phyloP scores from a whole-genome alignment of 495 filamentous ascomycete species.

The Hyaloscypha hepaticicola region DNA sequence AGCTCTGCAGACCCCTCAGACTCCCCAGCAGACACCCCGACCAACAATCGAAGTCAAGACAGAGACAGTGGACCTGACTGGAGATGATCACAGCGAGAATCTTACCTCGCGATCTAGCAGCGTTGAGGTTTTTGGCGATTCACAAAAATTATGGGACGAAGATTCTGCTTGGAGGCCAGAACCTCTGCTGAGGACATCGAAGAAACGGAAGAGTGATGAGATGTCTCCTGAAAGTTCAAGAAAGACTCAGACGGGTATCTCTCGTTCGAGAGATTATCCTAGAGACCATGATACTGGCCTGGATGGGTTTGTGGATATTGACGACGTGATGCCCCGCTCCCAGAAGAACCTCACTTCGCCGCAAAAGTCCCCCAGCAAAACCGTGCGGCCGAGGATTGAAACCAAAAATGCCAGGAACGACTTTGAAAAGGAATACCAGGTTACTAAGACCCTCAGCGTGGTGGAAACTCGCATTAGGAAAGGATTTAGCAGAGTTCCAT shows the following conservation, averaged over 20 bases:
- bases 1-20: constrained; percentile 24
- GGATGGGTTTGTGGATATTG: constrained; percentile 32
- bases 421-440: constrained; percentile 20
- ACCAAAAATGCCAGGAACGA: constrained; percentile 18
- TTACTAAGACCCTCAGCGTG: constrained; percentile 30
- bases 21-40: constrained; percentile 29
- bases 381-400: constrained; percentile 28
- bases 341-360: constrained; percentile 31
- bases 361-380: constrained; percentile 27
- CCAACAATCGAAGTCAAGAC: constrained; percentile 24
- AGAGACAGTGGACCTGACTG: constrained; percentile 73
- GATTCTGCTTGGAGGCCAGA: constrained; percentile 48
- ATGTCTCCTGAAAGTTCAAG: constrained; percentile 43
- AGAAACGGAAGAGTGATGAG: constrained; percentile 74
- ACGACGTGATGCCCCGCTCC: constrained; percentile 11
- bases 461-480: constrained; percentile 28
- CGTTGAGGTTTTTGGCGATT: constrained; percentile 47
- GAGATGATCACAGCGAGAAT: constrained; percentile 45
- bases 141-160: constrained; percentile 59
- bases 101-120: constrained; percentile 40
- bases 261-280: neutral
- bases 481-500: constrained; percentile 25
- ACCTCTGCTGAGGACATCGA: constrained; percentile 37
- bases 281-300: neutral
- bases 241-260: neutral